A percentile compares a stretch with the other conserved stretches of the same genome.
Evolutionary conservation across 23 red algal genomes (phyloP).

Genomic region (Gracilariopsis chorda): DNA sequence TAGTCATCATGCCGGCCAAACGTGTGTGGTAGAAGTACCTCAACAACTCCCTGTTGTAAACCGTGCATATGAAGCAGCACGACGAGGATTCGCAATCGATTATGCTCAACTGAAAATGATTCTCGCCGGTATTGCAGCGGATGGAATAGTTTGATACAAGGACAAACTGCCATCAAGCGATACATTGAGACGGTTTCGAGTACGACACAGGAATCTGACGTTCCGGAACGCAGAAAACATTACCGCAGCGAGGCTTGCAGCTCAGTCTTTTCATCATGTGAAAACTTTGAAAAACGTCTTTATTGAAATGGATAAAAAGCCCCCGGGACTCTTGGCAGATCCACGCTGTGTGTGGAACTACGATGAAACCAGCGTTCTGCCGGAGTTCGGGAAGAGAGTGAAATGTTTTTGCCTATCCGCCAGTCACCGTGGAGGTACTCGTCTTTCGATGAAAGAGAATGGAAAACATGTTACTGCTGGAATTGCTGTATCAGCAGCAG

Average conservation of each 20-base stretch:
- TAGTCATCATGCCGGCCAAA: not conserved
- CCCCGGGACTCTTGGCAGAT: not conserved
- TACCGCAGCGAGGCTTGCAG: not conserved
- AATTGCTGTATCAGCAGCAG: not conserved
- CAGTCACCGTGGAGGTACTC: not conserved
- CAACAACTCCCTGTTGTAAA: not conserved
- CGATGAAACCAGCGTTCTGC: not conserved
- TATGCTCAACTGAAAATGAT: not conserved
- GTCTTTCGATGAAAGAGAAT: not conserved
- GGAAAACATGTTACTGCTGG: not conserved
- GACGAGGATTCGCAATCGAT: not conserved
- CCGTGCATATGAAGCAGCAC: not conserved
- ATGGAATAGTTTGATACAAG: not conserved
- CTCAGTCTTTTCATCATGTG: not conserved
- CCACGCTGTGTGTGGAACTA: not conserved
- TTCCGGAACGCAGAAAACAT: constrained; percentile 13
- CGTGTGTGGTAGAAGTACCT: not conserved
- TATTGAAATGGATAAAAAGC: not conserved
- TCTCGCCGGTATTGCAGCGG: not conserved
- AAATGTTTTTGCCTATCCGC: not conserved
- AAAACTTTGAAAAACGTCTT: not conserved
- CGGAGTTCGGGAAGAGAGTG: not conserved
- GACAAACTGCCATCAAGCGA: not conserved
- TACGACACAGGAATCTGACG: not conserved
- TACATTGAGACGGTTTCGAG: not conserved